A percentile compares a stretch with the other conserved stretches of the same genome.
phyloP scores from a whole-genome alignment of 2,329 filamentous ascomycete species.

The Paraphoma sp. region DNA sequence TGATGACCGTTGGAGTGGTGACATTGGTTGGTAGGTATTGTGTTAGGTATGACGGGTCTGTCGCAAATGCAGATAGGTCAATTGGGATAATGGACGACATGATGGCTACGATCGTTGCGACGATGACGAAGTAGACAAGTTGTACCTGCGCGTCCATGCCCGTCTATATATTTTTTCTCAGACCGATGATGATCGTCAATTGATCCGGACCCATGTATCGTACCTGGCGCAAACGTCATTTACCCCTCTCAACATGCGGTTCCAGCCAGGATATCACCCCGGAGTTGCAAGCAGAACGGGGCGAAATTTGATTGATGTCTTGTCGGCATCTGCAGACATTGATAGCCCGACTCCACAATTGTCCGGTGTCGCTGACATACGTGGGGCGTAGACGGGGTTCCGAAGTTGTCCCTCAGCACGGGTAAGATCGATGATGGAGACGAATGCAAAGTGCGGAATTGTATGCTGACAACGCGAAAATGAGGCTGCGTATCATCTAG shows the following conservation, averaged over 20 bases:
- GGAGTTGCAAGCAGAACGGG: background rate
- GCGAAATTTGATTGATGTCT: slow-evolving; percentile 1
- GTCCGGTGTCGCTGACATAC: background rate
- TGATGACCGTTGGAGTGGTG: slow-evolving; percentile 41
- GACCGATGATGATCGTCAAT: background rate
- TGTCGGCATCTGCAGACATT: slow-evolving; percentile 3
- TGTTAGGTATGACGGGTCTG: slow-evolving; percentile 38
- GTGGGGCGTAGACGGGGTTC: background rate
- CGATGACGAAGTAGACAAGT: slow-evolving; percentile 1
- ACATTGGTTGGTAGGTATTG: slow-evolving; percentile 36
- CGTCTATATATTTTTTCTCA: background rate
- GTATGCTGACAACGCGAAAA: too few species aligned
- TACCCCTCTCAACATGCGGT: slow-evolving; percentile 5
- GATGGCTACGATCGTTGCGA: slow-evolving; percentile 9
- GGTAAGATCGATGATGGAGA: background rate
- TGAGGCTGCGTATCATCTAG: too few species aligned
- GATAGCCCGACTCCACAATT: background rate
- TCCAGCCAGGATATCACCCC: background rate
- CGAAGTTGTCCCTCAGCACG: background rate
- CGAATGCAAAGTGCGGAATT: too few species aligned
- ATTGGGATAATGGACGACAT: slow-evolving; percentile 42
- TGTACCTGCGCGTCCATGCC: slow-evolving; percentile 6
- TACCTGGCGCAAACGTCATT: slow-evolving; percentile 1
- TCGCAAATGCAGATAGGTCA: slow-evolving; percentile 41
- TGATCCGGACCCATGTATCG: slow-evolving; percentile 1